These are phyloP conservation scores for Leavenworthia alabamica DNA, from an alignment of 345 rosid genomes.

Conservation along the genomic window DNA sequence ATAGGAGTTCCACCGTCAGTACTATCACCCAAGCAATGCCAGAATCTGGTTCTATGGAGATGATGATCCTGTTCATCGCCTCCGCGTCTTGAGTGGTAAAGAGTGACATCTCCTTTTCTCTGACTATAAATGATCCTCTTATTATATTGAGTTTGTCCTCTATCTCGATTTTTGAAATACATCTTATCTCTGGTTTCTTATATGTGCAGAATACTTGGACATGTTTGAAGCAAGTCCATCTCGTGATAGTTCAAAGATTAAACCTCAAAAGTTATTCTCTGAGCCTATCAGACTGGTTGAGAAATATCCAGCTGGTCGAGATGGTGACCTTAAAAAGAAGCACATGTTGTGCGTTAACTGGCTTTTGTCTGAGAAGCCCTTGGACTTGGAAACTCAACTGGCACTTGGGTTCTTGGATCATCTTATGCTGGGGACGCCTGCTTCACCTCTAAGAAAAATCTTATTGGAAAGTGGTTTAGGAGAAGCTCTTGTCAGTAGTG, in stretches of 20 bases:
- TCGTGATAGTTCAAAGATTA: slow-evolving; percentile 54
- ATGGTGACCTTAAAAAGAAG: slow-evolving; percentile 75
- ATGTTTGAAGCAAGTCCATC: slow-evolving; percentile 65
- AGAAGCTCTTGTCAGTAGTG: slow-evolving; percentile 88
- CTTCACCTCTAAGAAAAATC: slow-evolving; percentile 87
- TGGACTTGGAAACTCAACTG: slow-evolving; percentile 87
- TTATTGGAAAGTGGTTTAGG: slow-evolving; percentile 95
- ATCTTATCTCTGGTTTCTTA: slow-evolving; percentile 16
- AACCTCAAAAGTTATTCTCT: slow-evolving; percentile 56
- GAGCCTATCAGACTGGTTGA: slow-evolving; percentile 73
- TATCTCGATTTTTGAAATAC: not conserved
- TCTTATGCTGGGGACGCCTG: slow-evolving; percentile 92
- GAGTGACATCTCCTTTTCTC: slow-evolving; percentile 4
- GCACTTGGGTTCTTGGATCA: slow-evolving; percentile 87
- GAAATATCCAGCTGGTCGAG: slow-evolving; percentile 81
- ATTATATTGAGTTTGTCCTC: not conserved
- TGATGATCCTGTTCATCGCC: slow-evolving; percentile 79
- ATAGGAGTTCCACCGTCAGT: slow-evolving; percentile 87
- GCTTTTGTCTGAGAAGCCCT: slow-evolving; percentile 77
- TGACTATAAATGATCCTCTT: not conserved
- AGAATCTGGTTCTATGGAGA: slow-evolving; percentile 98
- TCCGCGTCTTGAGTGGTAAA: slow-evolving; percentile 78
- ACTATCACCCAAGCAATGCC: slow-evolving; percentile 92
- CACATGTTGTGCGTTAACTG: slow-evolving; percentile 93
- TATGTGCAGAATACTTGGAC: slow-evolving; percentile 66